Evolutionary conservation across 805 yeast species (phyloP).

Genomic region (Kodamaea jinghongensis): DNA sequence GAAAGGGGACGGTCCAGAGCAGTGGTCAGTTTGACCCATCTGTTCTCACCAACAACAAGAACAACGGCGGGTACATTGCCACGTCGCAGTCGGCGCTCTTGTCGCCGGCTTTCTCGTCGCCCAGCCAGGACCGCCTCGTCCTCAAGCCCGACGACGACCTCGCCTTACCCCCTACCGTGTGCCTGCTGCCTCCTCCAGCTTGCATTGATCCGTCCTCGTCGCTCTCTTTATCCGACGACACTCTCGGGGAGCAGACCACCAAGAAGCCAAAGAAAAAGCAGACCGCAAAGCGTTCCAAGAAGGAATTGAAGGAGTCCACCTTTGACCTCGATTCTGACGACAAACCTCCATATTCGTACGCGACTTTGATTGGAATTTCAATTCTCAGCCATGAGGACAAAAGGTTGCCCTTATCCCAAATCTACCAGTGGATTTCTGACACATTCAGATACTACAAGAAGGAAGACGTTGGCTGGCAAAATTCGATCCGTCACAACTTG

Average conservation of each 20-base stretch:
- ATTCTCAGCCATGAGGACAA: conserved; percentile 70
- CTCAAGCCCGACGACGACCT: neutral
- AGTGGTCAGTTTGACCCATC: conserved; percentile 20
- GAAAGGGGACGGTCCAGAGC: conserved; percentile 11
- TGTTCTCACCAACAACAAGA: conserved; percentile 5
- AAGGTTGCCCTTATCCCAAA: conserved; percentile 53
- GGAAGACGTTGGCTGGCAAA: conserved; percentile 95
- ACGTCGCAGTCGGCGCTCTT: conserved; percentile 17
- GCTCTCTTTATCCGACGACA: conserved; percentile 12
- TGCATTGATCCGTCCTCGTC: conserved; percentile 15
- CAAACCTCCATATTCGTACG: conserved; percentile 94
- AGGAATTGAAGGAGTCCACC: conserved; percentile 29
- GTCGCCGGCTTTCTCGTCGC: conserved; percentile 49
- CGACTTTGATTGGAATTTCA: conserved; percentile 90
- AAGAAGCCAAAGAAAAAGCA: conserved; percentile 26
- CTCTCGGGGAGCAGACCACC: conserved; percentile 6
- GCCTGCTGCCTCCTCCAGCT: conserved; percentile 15
- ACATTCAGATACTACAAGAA: conserved; percentile 80
- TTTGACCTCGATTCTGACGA: conserved; percentile 51
- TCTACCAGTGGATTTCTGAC: conserved; percentile 87
- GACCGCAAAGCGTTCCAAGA: conserved; percentile 14
- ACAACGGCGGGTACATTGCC: too few relatives aligned
- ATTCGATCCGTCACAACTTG: conserved; percentile 90
- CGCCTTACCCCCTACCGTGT: conserved; percentile 1
- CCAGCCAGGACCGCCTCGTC: conserved; percentile 27